Evolutionary conservation across 345 rosid genomes (phyloP).

Genomic region (Eucalyptus paniculata): DNA sequence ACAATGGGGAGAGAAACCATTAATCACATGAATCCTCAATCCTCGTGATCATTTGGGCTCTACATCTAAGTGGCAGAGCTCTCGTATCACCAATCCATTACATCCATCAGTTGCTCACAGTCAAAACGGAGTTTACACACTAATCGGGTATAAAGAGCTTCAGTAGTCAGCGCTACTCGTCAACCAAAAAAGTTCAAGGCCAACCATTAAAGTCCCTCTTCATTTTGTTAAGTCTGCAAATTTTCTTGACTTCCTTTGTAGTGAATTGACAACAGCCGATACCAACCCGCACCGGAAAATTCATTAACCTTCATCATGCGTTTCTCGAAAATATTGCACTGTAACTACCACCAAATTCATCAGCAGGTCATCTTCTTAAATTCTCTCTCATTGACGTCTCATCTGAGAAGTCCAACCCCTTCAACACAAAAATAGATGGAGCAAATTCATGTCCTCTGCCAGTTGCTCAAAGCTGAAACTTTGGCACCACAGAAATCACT

Average conservation of each 20-base stretch:
- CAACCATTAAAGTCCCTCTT: neutral
- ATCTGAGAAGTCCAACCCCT: neutral
- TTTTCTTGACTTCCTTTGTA: neutral
- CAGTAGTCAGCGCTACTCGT: neutral
- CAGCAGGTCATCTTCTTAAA: neutral
- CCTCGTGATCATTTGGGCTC: neutral
- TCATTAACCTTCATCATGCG: neutral
- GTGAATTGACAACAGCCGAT: neutral
- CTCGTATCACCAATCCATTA: neutral
- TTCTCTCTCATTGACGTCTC: neutral
- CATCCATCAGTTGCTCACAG: neutral
- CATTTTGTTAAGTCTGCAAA: neutral
- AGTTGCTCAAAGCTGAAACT: neutral
- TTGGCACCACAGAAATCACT: neutral
- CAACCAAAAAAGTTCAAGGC: neutral
- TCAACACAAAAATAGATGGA: neutral
- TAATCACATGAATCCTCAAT: neutral
- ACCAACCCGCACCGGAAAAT: fast-evolving
- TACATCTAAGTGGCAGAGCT: neutral
- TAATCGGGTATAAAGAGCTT: neutral
- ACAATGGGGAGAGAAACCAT: neutral
- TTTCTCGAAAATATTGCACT: neutral
- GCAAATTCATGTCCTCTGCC: neutral
- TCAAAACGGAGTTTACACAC: neutral
- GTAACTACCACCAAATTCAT: neutral